phyloP scores from a whole-genome alignment of 805 yeast genomes.

The Yamadazyma ubonensis region DNA sequence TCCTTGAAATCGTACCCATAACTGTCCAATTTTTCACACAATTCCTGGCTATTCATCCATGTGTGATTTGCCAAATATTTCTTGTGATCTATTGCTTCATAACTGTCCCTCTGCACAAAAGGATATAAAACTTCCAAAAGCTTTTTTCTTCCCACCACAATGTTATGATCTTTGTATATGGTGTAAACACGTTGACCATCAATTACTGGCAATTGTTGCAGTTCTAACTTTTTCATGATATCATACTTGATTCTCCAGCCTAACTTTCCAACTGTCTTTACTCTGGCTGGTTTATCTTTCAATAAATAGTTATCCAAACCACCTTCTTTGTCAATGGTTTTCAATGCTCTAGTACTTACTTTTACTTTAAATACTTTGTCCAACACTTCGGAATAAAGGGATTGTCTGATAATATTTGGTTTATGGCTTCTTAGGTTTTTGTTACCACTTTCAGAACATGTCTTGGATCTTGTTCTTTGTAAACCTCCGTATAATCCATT shows the following conservation, averaged over 20 bases:
- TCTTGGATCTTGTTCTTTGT: constrained; percentile 72
- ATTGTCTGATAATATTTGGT: constrained; percentile 76
- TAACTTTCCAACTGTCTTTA: constrained; percentile 86
- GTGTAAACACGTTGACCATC: constrained; percentile 42
- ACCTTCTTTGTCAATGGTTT: constrained; percentile 89
- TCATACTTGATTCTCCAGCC: constrained; percentile 90
- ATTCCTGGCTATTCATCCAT: constrained; percentile 44
- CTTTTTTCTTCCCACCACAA: constrained; percentile 65
- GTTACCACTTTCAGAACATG: constrained; percentile 74
- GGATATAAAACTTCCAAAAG: constrained; percentile 56
- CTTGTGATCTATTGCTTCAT: constrained; percentile 44
- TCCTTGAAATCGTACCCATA: constrained; percentile 39
- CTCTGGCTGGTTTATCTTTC: constrained; percentile 85
- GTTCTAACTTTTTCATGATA: constrained; percentile 50
- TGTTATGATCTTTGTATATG: constrained; percentile 41
- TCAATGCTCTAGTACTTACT: constrained; percentile 76
- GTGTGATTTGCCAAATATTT: constrained; percentile 48
- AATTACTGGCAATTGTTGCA: constrained; percentile 40
- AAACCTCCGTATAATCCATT: constrained; percentile 90
- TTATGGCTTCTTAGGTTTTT: constrained; percentile 71
- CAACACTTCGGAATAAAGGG: constrained; percentile 82
- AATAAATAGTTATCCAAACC: constrained; percentile 87
- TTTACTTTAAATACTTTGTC: constrained; percentile 54
- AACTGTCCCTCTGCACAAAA: constrained; percentile 44
- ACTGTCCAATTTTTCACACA: constrained; percentile 49